phyloP scores from a whole-genome alignment of 352 stramenopile species.

The Salisapilia sapeloensis region DNA sequence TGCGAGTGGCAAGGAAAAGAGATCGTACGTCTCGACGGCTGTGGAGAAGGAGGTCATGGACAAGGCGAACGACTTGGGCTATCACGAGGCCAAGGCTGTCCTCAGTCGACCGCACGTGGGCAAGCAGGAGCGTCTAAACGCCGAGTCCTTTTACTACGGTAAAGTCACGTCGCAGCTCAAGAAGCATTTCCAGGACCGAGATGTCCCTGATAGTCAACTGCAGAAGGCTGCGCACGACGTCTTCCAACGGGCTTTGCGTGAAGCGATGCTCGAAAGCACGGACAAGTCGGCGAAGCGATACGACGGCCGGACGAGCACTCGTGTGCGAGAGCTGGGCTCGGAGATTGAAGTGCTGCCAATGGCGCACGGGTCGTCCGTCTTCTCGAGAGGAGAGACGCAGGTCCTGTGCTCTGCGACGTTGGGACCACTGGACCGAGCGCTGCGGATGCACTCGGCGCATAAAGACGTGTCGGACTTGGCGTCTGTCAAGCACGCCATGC shows the following conservation, averaged over 20 bases:
- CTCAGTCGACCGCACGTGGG: conserved; percentile 13
- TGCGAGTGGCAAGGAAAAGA: conserved; percentile 50
- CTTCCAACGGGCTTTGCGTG: conserved; percentile 53
- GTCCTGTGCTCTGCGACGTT: conserved; percentile 82
- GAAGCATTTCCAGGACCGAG: conserved; percentile 16
- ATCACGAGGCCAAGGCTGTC: conserved; percentile 18
- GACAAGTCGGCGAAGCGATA: conserved; percentile 51
- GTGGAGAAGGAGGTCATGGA: conserved; percentile 29
- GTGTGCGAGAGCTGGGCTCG: conserved; percentile 75
- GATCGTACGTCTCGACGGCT: conserved; percentile 23
- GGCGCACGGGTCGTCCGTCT: conserved; percentile 80
- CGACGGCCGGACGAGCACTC: conserved; percentile 67
- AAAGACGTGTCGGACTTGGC: conserved; percentile 16
- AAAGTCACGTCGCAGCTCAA: conserved; percentile 52
- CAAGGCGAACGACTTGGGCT: conserved; percentile 35
- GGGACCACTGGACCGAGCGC: conserved; percentile 53
- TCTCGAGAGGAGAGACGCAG: conserved; percentile 80
- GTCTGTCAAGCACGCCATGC: conserved; percentile 75
- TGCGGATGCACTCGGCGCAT: conserved; percentile 45
- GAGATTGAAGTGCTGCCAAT: conserved; percentile 79
- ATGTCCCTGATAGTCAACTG: conserved; percentile 27
- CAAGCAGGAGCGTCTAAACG: conserved; percentile 46
- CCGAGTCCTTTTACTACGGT: conserved; percentile 48
- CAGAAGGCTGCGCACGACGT: conserved; percentile 59
- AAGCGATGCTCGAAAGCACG: conserved; percentile 23